Conservation (phyloP, 176 grass and related monocot genomes). For the Dactylis glomerata region DNA sequence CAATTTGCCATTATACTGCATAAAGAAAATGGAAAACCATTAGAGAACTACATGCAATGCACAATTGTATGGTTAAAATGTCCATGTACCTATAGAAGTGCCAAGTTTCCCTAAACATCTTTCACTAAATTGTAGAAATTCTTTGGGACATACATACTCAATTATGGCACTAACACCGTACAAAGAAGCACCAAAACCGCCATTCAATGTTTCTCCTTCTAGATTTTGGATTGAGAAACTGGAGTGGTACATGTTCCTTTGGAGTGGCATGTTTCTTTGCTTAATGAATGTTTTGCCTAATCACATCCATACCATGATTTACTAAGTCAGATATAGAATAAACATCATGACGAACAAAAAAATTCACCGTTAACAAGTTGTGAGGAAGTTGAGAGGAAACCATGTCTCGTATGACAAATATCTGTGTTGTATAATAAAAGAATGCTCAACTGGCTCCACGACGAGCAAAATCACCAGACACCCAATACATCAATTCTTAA, state of each 20-base stretch:
- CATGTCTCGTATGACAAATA: background rate
- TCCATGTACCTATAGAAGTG: background rate
- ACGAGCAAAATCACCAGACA: background rate
- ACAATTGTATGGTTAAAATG: background rate
- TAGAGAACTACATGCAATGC: background rate
- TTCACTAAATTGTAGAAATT: background rate
- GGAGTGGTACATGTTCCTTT: background rate
- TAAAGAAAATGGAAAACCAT: background rate
- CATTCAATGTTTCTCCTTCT: background rate
- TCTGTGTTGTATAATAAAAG: background rate
- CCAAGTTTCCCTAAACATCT: background rate
- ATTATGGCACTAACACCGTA: background rate
- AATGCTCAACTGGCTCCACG: background rate
- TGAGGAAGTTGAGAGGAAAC: too few species aligned
- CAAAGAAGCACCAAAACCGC: background rate
- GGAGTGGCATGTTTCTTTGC: background rate
- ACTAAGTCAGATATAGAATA: background rate
- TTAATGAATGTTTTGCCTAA: background rate
- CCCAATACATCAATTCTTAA: background rate
- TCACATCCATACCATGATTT: background rate
- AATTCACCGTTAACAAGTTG: background rate
- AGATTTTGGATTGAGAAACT: background rate
- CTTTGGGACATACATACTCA: background rate
- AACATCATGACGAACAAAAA: background rate
- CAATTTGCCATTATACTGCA: background rate